These are phyloP conservation scores for Agrostemma githago DNA, from an alignment of 148 eudicot genomes.

Conservation along the genomic window DNA sequence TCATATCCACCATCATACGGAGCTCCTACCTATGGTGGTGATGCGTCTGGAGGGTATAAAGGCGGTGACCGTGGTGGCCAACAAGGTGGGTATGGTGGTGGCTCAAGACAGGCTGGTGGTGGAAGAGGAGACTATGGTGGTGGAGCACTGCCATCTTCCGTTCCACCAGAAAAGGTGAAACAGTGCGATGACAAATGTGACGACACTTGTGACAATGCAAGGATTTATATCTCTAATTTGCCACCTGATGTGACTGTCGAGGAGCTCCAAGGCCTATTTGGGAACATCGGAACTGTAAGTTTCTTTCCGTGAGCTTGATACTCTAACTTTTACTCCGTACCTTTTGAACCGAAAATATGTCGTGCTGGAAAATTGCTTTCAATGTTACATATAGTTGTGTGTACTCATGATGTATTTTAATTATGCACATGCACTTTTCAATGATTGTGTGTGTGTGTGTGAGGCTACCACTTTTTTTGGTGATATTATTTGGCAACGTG, in stretches of 20 bases:
- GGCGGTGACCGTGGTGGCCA: slow-evolving; percentile 53
- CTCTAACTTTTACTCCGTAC: background rate
- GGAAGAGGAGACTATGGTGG: slow-evolving; percentile 36
- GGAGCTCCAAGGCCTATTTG: slow-evolving; percentile 81
- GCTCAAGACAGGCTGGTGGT: slow-evolving; percentile 40
- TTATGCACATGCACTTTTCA: background rate
- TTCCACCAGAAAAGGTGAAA: slow-evolving; percentile 64
- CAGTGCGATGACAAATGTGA: slow-evolving; percentile 90
- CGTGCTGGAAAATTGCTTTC: background rate
- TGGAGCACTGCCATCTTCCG: slow-evolving; percentile 51
- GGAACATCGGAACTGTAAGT: slow-evolving; percentile 91
- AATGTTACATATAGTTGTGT: background rate
- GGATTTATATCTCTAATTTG: slow-evolving; percentile 91
- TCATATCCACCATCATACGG: slow-evolving; percentile 80
- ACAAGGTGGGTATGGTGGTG: slow-evolving; percentile 62
- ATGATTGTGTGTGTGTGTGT: background rate
- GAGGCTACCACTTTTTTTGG: background rate
- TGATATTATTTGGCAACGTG: background rate
- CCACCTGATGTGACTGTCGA: slow-evolving; percentile 84
- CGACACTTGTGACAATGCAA: slow-evolving; percentile 75
- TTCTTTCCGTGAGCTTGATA: background rate
- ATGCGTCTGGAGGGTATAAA: slow-evolving; percentile 39
- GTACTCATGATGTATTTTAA: background rate
- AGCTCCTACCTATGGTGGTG: slow-evolving; percentile 56
- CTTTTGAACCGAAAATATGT: background rate